phyloP scores from a whole-genome alignment of 192 early-diverging fungal genomes.

The Mortierella hygrophila region DNA sequence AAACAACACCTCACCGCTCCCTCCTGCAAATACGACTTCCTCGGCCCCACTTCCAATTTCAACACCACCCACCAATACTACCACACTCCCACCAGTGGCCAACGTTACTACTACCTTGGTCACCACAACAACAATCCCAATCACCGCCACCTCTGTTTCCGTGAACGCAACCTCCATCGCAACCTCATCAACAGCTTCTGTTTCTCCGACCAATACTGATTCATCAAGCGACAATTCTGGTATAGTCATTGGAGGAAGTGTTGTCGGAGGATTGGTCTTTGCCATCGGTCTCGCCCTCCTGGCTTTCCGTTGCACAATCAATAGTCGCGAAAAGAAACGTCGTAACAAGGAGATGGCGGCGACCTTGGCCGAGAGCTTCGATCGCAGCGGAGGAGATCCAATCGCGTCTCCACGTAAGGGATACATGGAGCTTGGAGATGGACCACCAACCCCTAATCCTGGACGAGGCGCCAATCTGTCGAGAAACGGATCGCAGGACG shows the following conservation, averaged over 20 bases:
- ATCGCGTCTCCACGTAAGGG: slow-evolving; percentile 32
- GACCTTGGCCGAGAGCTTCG: slow-evolving; percentile 39
- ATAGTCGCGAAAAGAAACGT: slow-evolving; percentile 19
- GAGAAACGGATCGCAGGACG: slow-evolving; percentile 48
- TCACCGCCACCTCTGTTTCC: not conserved
- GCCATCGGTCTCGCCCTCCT: slow-evolving; percentile 32
- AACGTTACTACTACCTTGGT: not conserved
- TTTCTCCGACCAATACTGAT: not conserved
- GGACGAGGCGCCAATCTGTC: slow-evolving; percentile 27
- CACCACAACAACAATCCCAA: not conserved
- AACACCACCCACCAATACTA: not conserved
- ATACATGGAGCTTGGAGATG: slow-evolving; percentile 44
- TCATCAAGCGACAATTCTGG: not conserved
- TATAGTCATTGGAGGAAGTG: slow-evolving; percentile 7
- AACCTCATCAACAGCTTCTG: slow-evolving; percentile 5
- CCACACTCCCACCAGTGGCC: not conserved
- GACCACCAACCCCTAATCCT: slow-evolving; percentile 10
- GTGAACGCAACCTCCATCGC: not conserved
- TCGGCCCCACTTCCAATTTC: not conserved
- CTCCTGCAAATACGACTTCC: not conserved
- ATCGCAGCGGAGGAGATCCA: slow-evolving; percentile 31
- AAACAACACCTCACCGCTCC: not conserved
- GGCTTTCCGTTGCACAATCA: slow-evolving; percentile 35
- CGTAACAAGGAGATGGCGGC: slow-evolving; percentile 53
- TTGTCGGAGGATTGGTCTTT: slow-evolving; percentile 35